Evolutionary conservation across 306 rosid species (phyloP), one percentile per base, ranked within the genome.

Genomic region (Geum urbanum): DNA sequence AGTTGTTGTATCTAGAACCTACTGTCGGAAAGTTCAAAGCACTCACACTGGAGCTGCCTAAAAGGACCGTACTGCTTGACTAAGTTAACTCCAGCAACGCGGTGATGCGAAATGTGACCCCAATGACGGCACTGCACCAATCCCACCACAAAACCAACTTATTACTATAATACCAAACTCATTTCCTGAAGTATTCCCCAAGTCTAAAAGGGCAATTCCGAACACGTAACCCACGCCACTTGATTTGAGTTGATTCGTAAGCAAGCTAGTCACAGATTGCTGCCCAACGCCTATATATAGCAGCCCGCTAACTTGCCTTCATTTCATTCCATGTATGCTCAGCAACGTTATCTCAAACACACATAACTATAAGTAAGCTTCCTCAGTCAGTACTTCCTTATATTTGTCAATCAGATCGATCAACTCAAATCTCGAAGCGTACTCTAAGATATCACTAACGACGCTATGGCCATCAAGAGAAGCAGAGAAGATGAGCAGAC

Each of bases 381-480:
- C 13, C 24, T 15, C 9, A 3, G 20, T 13, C 16, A 43, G 46
- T 7, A 24, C 27, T 56, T 15, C 62, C 13, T 56, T 37, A 55
- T 7, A 22, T 55, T 55, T 22, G 46, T 43, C 46, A 43, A 9
- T 43, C 46, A 43, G 46, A 43, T 32, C 37, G 37, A 32, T 32
- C 37, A 32, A 32, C 14, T 24, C 8, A 10, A 56, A 56, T 4
- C 40, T 24, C 40, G 19, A 57, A 57, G 62, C 9, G 40, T 3
- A 35, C 59, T 24, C 27, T 24, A 24, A 24, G 27, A 24, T 24
- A 24, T 0, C 27, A 24, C 27, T 24, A 24, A 24, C 27, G 27
- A 24, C 0, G 27, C 27, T 24, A 32, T 43, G 15, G 72, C 4
- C 5, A 84, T 86, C 90, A 86, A 91, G 82, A 85, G 94, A 86